Percentiles rank a stretch among this genome's conserved stretches.
Conservation (phyloP, 2,329 filamentous ascomycete genomes). For the Sporothrix euskadiensis region DNA sequence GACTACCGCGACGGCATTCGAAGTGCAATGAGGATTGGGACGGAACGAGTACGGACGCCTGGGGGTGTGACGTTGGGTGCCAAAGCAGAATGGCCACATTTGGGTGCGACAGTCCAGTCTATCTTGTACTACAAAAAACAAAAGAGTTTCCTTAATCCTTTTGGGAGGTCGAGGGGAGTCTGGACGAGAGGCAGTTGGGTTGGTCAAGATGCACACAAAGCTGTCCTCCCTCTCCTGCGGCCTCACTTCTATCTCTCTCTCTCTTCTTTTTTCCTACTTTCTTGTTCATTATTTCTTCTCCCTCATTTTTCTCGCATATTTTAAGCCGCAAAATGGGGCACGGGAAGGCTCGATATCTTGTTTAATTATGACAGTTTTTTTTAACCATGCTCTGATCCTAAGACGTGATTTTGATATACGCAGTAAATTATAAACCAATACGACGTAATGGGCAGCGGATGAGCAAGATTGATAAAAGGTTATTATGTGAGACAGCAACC, state of each 20-base stretch:
- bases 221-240: constrained; percentile 13
- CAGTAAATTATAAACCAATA: not conserved
- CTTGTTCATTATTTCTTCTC: constrained; percentile 25
- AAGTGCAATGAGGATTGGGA: not conserved
- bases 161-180: not conserved
- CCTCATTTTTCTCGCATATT: constrained; percentile 20
- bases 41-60: not conserved
- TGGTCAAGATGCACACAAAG: not conserved
- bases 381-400: not conserved
- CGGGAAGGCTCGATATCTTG: constrained; percentile 31
- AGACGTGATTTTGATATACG: not conserved
- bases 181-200: not conserved
- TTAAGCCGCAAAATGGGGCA: constrained; percentile 27
- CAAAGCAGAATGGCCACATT: not conserved
- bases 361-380: constrained; percentile 28
- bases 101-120: constrained; percentile 14
- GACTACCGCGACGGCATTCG: not conserved
- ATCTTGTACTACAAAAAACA: constrained; percentile 28
- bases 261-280: constrained; percentile 31
- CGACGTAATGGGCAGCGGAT: not conserved
- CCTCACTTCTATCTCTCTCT: constrained; percentile 25
- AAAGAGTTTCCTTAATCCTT: constrained; percentile 12
- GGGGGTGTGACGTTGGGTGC: not conserved
- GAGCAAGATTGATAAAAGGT: not conserved
- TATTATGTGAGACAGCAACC: not conserved